phyloP scores from a whole-genome alignment of 192 early-diverging fungal genomes.

The Entomortierella lignicola region DNA sequence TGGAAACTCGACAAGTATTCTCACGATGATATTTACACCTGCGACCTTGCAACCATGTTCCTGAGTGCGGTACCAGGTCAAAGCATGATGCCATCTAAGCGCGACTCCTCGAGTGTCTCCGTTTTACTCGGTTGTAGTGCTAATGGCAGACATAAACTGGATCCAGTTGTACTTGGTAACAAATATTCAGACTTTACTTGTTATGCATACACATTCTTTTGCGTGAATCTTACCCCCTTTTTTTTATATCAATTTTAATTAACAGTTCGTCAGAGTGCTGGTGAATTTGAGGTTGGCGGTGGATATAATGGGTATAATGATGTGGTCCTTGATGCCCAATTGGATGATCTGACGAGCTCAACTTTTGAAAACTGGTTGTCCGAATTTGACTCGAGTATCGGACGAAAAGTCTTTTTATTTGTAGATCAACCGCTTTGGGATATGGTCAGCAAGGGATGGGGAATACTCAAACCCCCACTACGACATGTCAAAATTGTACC shows the following conservation, averaged over 20 bases:
- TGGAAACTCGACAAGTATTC: background rate
- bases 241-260: background rate
- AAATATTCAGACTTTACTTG: background rate
- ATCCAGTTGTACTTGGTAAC: conserved; percentile 5
- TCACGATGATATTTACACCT: conserved; percentile 10
- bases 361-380: conserved; percentile 5
- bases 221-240: background rate
- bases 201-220: background rate
- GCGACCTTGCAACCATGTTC: background rate
- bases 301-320: background rate
- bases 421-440: background rate
- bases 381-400: background rate
- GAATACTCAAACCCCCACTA: background rate
- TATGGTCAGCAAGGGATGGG: background rate
- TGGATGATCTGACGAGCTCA: background rate
- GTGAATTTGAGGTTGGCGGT: background rate
- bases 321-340: background rate
- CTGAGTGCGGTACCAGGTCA: background rate
- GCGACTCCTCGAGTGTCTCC: background rate
- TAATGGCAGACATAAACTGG: background rate
- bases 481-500: background rate
- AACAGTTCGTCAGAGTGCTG: background rate
- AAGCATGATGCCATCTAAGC: background rate
- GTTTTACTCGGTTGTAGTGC: conserved; percentile 1
- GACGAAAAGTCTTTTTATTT: background rate